These are phyloP conservation scores for Protomyces pachydermus DNA, from an alignment of 1,139 yeast genomes.

Conservation along the genomic window DNA sequence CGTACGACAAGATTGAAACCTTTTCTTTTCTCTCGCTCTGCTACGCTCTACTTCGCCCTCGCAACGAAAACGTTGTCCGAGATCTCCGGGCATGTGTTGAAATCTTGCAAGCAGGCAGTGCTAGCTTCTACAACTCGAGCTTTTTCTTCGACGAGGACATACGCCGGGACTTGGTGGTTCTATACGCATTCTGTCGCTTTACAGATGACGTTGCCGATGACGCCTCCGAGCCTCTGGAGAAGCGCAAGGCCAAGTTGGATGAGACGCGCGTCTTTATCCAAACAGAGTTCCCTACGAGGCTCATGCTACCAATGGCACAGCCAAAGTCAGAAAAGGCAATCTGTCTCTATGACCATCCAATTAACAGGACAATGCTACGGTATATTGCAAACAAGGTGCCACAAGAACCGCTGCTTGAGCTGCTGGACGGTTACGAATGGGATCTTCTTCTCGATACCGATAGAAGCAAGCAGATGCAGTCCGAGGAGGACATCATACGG, in stretches of 20 bases:
- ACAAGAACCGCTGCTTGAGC: slow-evolving; percentile 23
- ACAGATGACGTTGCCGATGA: slow-evolving; percentile 25
- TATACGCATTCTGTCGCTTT: slow-evolving; percentile 23
- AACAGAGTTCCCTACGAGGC: slow-evolving; percentile 4
- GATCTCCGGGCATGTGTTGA: slow-evolving; percentile 12
- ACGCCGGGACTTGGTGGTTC: slow-evolving; percentile 16
- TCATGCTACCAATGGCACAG: not conserved
- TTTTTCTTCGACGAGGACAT: slow-evolving; percentile 18
- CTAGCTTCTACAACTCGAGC: slow-evolving; percentile 23
- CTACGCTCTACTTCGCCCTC: not conserved
- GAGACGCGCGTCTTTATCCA: slow-evolving; percentile 2
- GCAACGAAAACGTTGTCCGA: slow-evolving; percentile 4
- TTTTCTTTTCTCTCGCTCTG: slow-evolving; percentile 11
- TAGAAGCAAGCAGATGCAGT: not conserved
- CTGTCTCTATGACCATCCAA: not conserved
- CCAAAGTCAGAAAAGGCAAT: slow-evolving; percentile 7
- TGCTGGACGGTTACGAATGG: slow-evolving; percentile 25
- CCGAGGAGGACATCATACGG: slow-evolving; percentile 5
- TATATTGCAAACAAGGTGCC: slow-evolving; percentile 17
- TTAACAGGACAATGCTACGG: slow-evolving; percentile 14
- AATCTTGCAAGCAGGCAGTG: slow-evolving; percentile 7
- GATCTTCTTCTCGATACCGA: slow-evolving; percentile 12
- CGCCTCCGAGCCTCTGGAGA: not conserved
- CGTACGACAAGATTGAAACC: not conserved
- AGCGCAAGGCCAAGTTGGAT: slow-evolving; percentile 1